These are phyloP conservation scores for Cladorrhinum sp. DNA, from an alignment of 2,329 filamentous ascomycete genomes.

Conservation along the genomic window DNA sequence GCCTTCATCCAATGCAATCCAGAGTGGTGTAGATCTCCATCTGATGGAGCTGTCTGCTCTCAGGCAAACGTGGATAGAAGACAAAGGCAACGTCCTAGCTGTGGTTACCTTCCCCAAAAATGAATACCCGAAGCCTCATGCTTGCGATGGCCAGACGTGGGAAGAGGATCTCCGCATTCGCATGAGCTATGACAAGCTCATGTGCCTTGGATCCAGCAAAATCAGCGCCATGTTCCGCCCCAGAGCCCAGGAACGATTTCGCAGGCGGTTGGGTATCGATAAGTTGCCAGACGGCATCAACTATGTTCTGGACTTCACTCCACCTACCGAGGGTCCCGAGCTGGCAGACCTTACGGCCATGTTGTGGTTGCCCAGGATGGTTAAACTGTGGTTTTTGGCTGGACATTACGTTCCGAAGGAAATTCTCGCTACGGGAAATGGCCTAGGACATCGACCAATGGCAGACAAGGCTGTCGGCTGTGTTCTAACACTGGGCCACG, in stretches of 20 bases:
- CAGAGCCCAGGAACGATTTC: constrained; percentile 39
- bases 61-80: background rate
- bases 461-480: constrained; percentile 34
- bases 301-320: constrained; percentile 63
- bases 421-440: constrained; percentile 2
- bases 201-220: constrained; percentile 44
- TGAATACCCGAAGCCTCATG: constrained; percentile 19
- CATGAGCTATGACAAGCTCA: constrained; percentile 46
- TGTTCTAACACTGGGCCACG: constrained; percentile 45
- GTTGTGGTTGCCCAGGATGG: constrained; percentile 48
- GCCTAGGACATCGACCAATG: constrained; percentile 34
- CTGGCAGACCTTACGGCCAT: constrained; percentile 37
- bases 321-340: constrained; percentile 59
- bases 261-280: constrained; percentile 37
- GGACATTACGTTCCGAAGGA: constrained; percentile 23
- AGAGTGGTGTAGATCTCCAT: constrained; percentile 23
- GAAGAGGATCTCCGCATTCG: constrained; percentile 37
- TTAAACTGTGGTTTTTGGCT: constrained; percentile 43
- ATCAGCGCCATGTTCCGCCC: constrained; percentile 46
- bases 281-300: constrained; percentile 44
- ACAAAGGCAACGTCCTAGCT: constrained; percentile 23
- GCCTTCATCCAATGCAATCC: background rate
- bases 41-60: constrained; percentile 20
- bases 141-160: constrained; percentile 35
- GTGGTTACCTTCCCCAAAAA: constrained; percentile 39